A percentile compares a stretch with the other conserved stretches of the same genome.
Conservation (phyloP, 352 stramenopile genomes). For the Blastocystis sp. region DNA sequence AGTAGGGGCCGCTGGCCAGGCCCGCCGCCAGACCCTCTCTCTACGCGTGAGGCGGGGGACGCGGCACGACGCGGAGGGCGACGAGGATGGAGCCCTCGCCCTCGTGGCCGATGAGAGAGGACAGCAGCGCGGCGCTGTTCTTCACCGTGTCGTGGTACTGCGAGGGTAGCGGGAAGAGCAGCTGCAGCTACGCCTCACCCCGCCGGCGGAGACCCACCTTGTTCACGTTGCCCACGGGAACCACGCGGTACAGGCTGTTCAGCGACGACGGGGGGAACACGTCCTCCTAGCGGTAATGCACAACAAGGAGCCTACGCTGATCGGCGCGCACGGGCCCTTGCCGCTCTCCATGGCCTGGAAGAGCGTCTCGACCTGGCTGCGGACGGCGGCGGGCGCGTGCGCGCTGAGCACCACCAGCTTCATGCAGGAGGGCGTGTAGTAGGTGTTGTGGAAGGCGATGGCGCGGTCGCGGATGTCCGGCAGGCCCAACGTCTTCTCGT, state of each 20-base stretch:
- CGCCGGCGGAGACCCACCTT: background rate
- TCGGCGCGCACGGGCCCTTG: background rate
- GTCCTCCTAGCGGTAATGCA: background rate
- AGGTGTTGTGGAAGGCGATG: constrained; percentile 39
- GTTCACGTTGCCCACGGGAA: constrained; percentile 35
- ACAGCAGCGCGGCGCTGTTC: constrained; percentile 17
- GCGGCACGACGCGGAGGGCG: background rate
- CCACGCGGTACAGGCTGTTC: constrained; percentile 18
- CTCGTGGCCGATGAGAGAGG: constrained; percentile 34
- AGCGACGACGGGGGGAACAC: background rate
- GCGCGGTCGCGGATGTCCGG: constrained; percentile 37
- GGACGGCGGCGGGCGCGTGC: background rate
- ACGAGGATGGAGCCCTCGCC: constrained; percentile 56
- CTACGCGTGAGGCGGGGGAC: background rate
- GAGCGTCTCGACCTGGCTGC: background rate
- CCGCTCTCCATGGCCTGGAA: background rate
- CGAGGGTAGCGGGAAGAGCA: constrained; percentile 38
- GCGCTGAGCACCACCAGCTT: constrained; percentile 23
- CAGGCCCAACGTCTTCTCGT: constrained; percentile 2
- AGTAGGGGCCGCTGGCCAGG: background rate
- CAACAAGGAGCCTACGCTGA: background rate
- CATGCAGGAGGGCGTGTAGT: constrained; percentile 45
- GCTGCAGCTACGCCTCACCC: background rate
- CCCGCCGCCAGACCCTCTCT: constrained; percentile 36
- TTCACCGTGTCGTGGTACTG: constrained; percentile 23